Conservation (phyloP, 805 yeast species). For the Kodamaea laetipori region DNA sequence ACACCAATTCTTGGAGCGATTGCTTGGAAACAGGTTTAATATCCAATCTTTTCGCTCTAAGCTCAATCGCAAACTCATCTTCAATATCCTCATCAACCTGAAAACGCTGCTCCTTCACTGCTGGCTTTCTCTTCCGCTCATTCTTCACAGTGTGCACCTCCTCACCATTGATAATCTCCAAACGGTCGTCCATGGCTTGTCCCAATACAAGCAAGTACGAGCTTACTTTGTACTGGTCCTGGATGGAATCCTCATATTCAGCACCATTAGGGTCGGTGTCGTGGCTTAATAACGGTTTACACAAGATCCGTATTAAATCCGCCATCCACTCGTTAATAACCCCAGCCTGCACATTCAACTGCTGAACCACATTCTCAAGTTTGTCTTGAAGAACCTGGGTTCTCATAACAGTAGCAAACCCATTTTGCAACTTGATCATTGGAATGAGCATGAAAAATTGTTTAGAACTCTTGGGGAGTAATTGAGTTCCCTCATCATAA, state of each 20-base stretch:
- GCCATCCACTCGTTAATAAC: constrained; percentile 55
- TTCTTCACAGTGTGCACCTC: constrained; percentile 15
- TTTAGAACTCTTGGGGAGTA: constrained; percentile 38
- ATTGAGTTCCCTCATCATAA: constrained; percentile 31
- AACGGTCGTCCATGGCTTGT: constrained; percentile 29
- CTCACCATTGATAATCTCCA: constrained; percentile 41
- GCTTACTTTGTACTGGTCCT: constrained; percentile 72
- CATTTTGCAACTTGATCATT: constrained; percentile 20
- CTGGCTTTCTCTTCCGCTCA: not conserved
- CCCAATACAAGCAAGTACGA: constrained; percentile 58
- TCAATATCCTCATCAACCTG: not conserved
- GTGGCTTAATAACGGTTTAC: constrained; percentile 48
- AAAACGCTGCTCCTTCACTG: not conserved
- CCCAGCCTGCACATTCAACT: constrained; percentile 54
- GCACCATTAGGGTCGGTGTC: constrained; percentile 64
- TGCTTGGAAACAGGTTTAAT: constrained; percentile 34
- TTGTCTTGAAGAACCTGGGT: constrained; percentile 23
- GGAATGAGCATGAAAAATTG: constrained; percentile 36
- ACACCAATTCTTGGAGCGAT: constrained; percentile 37
- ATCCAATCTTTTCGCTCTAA: constrained; percentile 5
- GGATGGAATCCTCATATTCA: constrained; percentile 75
- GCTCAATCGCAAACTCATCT: not conserved
- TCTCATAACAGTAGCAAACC: constrained; percentile 23
- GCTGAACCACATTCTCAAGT: constrained; percentile 22
- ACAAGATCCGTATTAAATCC: constrained; percentile 44